Conservation (phyloP, 2,329 filamentous ascomycete genomes). For the Aspergillus persii region DNA sequence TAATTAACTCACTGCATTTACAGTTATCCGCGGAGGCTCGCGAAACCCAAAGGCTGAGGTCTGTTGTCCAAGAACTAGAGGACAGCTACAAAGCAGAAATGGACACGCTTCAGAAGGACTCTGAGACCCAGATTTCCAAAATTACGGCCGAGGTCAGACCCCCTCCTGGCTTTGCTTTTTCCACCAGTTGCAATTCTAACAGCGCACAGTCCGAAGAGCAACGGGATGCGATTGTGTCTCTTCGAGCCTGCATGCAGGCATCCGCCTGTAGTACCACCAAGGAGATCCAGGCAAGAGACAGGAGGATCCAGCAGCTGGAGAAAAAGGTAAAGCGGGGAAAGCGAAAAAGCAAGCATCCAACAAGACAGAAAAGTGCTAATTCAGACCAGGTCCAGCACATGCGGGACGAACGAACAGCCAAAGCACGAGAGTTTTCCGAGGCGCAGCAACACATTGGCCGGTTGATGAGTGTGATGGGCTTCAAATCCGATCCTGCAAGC, state of each 20-base stretch:
- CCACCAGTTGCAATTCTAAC: neutral
- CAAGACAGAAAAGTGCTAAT: neutral
- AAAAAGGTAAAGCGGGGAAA: constrained; percentile 26
- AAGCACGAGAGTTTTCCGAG: constrained; percentile 40
- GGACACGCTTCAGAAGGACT: constrained; percentile 20
- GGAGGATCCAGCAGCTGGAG: constrained; percentile 31
- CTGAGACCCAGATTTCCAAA: constrained; percentile 20
- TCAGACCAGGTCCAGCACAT: constrained; percentile 31
- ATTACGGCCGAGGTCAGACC: constrained; percentile 22
- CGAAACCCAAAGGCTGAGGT: constrained; percentile 21
- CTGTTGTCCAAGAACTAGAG: constrained; percentile 20
- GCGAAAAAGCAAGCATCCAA: neutral
- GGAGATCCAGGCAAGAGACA: constrained; percentile 31
- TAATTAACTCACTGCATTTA: neutral
- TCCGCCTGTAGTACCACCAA: constrained; percentile 24
- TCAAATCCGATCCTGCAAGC: constrained; percentile 23
- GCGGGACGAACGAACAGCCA: constrained; percentile 34
- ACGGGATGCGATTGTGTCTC: constrained; percentile 24
- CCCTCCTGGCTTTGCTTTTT: neutral
- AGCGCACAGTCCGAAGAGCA: constrained; percentile 21
- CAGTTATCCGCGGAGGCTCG: constrained; percentile 25
- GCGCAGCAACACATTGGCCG: constrained; percentile 39
- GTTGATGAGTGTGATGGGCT: constrained; percentile 40
- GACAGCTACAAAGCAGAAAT: constrained; percentile 20
- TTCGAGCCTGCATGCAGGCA: constrained; percentile 27